A percentile compares a stretch with the other conserved stretches of the same genome.
Conservation (phyloP, 2,329 filamentous ascomycete genomes). For the Fusarium mangiferae region DNA sequence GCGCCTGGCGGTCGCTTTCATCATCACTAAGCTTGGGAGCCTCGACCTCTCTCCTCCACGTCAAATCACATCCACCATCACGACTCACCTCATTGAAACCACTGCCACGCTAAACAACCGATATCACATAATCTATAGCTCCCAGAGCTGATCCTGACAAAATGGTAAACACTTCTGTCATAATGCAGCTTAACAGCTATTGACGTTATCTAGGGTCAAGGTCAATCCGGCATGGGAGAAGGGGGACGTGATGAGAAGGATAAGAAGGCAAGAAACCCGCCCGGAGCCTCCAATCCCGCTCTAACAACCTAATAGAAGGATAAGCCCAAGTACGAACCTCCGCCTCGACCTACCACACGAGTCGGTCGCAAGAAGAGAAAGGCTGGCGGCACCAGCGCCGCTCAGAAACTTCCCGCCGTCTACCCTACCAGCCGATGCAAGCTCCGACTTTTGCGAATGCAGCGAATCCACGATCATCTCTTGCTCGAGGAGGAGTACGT, state of each 20-base stretch:
- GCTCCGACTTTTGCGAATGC: slow-evolving; percentile 95
- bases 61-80: slow-evolving; percentile 37
- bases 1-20: slow-evolving; percentile 53
- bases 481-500: slow-evolving; percentile 98
- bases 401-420: slow-evolving; percentile 92
- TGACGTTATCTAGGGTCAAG: slow-evolving; percentile 71
- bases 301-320: slow-evolving; percentile 77
- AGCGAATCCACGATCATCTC: slow-evolving; percentile 97
- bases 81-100: slow-evolving; percentile 14
- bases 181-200: background rate
- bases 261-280: slow-evolving; percentile 77
- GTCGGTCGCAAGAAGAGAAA: slow-evolving; percentile 99
- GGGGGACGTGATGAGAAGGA: slow-evolving; percentile 88
- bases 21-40: slow-evolving; percentile 48
- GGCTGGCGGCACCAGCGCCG: slow-evolving; percentile 89
- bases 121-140: slow-evolving; percentile 34
- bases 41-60: slow-evolving; percentile 40
- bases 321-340: slow-evolving; percentile 99
- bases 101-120: slow-evolving; percentile 6
- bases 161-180: slow-evolving; percentile 45
- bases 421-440: slow-evolving; percentile 98
- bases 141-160: slow-evolving; percentile 46
- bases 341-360: slow-evolving; percentile 94
- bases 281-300: background rate
- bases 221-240: slow-evolving; percentile 87